Conservation (phyloP, 1,284 basidiomycete genomes). For the Porodaedalea pini region DNA sequence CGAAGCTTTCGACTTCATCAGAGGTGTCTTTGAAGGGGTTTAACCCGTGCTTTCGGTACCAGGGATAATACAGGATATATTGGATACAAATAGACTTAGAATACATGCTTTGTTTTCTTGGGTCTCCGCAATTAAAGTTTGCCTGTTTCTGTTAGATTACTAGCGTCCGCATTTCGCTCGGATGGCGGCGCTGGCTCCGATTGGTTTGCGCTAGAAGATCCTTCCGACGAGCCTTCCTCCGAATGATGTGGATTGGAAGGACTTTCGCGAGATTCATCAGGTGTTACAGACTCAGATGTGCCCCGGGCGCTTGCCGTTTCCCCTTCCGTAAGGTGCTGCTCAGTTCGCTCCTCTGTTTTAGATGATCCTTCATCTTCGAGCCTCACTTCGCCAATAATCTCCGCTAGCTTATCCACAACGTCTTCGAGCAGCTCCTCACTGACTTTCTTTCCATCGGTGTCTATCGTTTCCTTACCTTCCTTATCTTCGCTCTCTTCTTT, state of each 20-base stretch:
- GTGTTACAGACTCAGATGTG: too few species aligned
- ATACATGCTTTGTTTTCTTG: background rate
- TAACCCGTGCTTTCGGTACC: background rate
- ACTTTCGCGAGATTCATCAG: too few species aligned
- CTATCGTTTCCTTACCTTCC: conserved; percentile 18
- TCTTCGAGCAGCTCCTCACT: conserved; percentile 18
- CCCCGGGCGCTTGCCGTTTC: too few species aligned
- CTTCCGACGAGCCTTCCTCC: too few species aligned
- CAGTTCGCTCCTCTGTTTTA: too few species aligned
- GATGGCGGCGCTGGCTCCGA: background rate
- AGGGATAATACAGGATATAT: too few species aligned
- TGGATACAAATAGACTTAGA: background rate
- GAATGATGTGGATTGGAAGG: too few species aligned
- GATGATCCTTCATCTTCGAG: conserved; percentile 6
- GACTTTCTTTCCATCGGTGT: conserved; percentile 24
- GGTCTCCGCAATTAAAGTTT: background rate
- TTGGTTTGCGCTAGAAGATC: too few species aligned
- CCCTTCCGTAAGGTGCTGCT: too few species aligned
- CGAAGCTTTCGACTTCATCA: conserved; percentile 20
- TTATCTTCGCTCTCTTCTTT: conserved; percentile 22
- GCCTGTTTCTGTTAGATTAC: background rate
- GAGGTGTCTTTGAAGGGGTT: background rate
- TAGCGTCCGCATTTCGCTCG: background rate
- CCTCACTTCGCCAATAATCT: background rate
- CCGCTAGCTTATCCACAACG: conserved; percentile 14